Conservation (phyloP, 208 protist genomes). For the Eutreptiella sp. region DNA sequence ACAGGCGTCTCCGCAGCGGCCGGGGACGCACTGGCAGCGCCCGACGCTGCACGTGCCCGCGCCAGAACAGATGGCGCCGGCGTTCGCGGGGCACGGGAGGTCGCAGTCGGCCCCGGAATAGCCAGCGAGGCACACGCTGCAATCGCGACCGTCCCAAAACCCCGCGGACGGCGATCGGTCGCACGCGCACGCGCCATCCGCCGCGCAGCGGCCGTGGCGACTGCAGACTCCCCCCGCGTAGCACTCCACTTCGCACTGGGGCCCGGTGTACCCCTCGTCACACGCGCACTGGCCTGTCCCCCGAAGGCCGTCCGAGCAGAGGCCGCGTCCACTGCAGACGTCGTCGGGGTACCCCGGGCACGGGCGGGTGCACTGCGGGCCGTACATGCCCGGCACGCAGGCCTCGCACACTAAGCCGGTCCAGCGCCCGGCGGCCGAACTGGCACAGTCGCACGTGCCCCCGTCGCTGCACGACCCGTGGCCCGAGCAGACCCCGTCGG, state of each 20-base stretch:
- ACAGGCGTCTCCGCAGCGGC: not conserved
- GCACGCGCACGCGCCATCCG: not conserved
- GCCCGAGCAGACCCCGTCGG: conserved; percentile 1
- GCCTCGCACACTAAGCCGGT: no score
- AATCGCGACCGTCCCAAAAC: conserved; percentile 9
- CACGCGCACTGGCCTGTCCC: no score
- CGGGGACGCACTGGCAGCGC: not conserved
- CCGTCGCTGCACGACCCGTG: conserved; percentile 9
- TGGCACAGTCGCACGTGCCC: conserved; percentile 16
- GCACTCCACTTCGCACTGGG: no score
- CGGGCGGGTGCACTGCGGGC: no score
- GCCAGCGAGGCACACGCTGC: conserved; percentile 9
- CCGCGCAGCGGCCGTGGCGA: conserved; percentile 19
- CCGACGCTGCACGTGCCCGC: not conserved
- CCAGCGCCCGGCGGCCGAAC: no score
- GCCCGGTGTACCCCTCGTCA: no score
- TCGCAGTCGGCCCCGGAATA: conserved; percentile 4
- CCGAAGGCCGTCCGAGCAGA: no score
- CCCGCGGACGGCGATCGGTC: conserved; percentile 4
- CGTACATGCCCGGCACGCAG: no score
- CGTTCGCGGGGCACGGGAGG: not conserved
- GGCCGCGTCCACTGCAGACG: conserved; percentile 7
- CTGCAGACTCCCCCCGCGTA: no score
- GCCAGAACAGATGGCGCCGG: not conserved
- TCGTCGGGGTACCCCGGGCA: no score